Base-by-base conservation (phyloP, 805 yeast species). In the Kregervanrija delftensis region DNA sequence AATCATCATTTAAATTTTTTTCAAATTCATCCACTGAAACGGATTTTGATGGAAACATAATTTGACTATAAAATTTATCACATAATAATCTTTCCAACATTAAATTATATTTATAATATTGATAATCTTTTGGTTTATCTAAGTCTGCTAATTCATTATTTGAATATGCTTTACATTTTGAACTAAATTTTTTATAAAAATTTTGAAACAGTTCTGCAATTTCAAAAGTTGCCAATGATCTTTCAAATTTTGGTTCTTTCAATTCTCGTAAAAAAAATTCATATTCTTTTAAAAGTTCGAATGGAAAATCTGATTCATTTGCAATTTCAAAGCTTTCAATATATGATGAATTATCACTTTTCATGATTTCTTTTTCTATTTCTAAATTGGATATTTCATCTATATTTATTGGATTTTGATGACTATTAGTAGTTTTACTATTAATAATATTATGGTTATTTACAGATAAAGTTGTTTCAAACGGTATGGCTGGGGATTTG, bases 201-300 rank as follows among this genome's bases (percentile, higher is more conserved):
- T 53, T 52, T 37, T 64, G 67, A 41, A 64, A 65, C 22, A 65
- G 46, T 30, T 59, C 63, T 1, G 66, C 60, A 30, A 65, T 59
- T 45, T 65, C 68, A 45, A 55, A 57, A 35, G 61, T 54, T 11
- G 67, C 65, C 38, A 64, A 51, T 0, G 69, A 67, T 41, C 59
- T 56, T n/a, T 60, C 55, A 49, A 65, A 65, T 34, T 62, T 51
- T 2, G 70, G 70, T 41, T 61, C 64, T 40, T 63, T 60, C 17
- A 65, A 53, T 36, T 56, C 65, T 39, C 54, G 57, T 17, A 59
- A 46, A 35, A 64, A 65, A 2, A 39, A 45, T 34, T 62, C 63
- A 39, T 63, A 52, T 17, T 49, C 49, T 36, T 49, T 46, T 3
- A 52, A 35, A 8, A 65, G 48, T 6, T 50, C 50, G 1, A 48